Base-by-base conservation (phyloP, 139 green algal species). In the Chlorella sp. region DNA sequence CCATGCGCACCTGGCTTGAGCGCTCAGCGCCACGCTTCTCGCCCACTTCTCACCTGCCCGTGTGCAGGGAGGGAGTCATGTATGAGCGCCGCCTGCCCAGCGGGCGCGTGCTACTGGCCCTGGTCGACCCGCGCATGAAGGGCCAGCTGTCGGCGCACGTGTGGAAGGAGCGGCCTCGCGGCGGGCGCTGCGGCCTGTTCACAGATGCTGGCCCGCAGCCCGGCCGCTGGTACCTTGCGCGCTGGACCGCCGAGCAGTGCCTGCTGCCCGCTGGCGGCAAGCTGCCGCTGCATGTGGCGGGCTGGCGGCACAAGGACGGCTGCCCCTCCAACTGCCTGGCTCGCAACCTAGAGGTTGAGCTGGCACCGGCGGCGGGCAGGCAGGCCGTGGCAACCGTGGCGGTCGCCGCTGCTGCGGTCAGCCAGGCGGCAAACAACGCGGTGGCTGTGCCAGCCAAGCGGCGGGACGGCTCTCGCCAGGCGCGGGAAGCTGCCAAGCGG, bases 251-350 rank as follows among this genome's bases (percentile, higher is more conserved):
- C 0, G 46, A 65, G 46, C 30, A 41, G 46, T 62, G 51, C n/a
- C 46, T 80, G 46, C 73, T 80, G 73, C 32, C 32, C n/a, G 16
- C 51, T 24, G 43, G 72, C 43, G n/a, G 44, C 43, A 56, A 22
- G 28, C 30, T 60, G 72, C 72, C 72, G 43, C n/a, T 78, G 24
- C 43, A 58, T 48, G n/a, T 80, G 6, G n/a, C 46, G 24, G 32
- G 46, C 16, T 8, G 41, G 46, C 46, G 41, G 0, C 73, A 64
- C 46, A 64, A 43, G 46, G 73, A 80, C n/a, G 73, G 73, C 73
- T 80, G 73, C 73, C 73, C 73, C 54, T n/a, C 73, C 46, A 80
- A 80, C 73, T 80, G 73, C 73, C 73, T 80, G 46, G n/a, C 46
- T 0, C 22, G 34, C 32, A 80, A 80, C n/a, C n/a, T 80, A 3